Base-by-base conservation (phyloP, 306 rosid species). In the Nissolia schottii region DNA sequence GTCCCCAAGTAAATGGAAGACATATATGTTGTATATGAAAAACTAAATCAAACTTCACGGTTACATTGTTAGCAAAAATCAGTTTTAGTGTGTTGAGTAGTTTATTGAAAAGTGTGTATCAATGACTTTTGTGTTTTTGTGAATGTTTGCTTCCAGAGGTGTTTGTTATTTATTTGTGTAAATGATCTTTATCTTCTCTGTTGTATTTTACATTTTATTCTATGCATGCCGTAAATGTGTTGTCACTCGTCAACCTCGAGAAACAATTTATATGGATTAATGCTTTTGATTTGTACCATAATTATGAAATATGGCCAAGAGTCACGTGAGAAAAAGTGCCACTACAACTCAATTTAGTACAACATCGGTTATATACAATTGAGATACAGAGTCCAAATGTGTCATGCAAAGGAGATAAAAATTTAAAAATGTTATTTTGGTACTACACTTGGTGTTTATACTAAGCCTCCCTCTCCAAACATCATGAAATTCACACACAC, bases 1-100 rank as follows among this genome's bases (percentile, higher is more conserved):
- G 49, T 87, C 54, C 91, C 92, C 62, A 80, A 86, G 69, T 90
- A 93, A 38, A 35, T 3, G 18, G 28, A 43, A 11, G 22, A 32
- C 50, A 35, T 38, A 35, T 24, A 13, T 2, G 6, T n/a, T n/a
- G n/a, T n/a, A n/a, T n/a, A n/a, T n/a, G n/a, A n/a, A n/a, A n/a
- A n/a, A n/a, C n/a, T n/a, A n/a, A n/a, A n/a, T n/a, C n/a, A n/a
- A 41, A 40, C 16, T 35, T 72, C 76, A 7, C 29, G n/a, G 29
- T 54, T 4, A 31, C 63, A 15, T 67, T 65, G 79, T 73, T 57
- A 40, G 7, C 38, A 18, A 28, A 27, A 6, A 2, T 4, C 7
- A 45, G 20, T 63, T n/a, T n/a, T 41, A 54, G 78, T 71, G 82
- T 77, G 54, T 48, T 19, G 11, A 34, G 53, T 62, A 3, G 20